Evolutionary conservation across 768 basidiomycete genomes (phyloP).

Genomic region (Panus rudis): DNA sequence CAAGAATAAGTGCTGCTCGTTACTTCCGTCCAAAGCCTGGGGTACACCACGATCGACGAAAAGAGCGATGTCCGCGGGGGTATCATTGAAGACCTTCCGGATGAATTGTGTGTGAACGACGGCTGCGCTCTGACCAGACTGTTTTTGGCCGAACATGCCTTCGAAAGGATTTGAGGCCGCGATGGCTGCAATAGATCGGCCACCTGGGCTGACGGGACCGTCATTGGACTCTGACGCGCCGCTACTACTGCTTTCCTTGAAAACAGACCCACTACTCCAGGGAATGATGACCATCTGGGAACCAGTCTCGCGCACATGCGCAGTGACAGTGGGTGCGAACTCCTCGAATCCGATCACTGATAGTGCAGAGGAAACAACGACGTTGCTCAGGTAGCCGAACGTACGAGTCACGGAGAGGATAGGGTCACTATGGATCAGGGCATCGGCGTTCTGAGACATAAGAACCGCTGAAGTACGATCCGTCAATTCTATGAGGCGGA

Average conservation of each 20-base stretch:
- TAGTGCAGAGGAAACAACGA: conserved; percentile 62
- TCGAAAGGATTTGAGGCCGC: conserved; percentile 61
- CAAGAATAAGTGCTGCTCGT: conserved; percentile 62
- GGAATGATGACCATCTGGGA: conserved; percentile 80
- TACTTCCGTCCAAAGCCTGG: conserved; percentile 16
- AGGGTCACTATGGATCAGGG: conserved; percentile 63
- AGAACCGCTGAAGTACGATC: conserved; percentile 85
- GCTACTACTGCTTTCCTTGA: conserved; percentile 4
- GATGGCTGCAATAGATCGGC: conserved; percentile 12
- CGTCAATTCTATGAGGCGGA: conserved; percentile 86
- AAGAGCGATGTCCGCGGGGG: conserved; percentile 72
- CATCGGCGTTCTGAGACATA: conserved; percentile 69
- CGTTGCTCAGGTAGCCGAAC: conserved; percentile 63
- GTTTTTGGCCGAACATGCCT: conserved; percentile 56
- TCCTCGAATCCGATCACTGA: conserved; percentile 72
- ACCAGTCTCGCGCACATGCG: conserved; percentile 46
- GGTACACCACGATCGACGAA: conserved; percentile 72
- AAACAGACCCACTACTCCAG: conserved; percentile 44
- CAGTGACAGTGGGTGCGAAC: conserved; percentile 58
- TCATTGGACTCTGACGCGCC: background rate
- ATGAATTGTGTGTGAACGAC: conserved; percentile 77
- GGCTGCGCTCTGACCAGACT: conserved; percentile 40
- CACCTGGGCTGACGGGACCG: background rate
- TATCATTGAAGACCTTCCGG: conserved; percentile 69
- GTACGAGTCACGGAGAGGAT: conserved; percentile 69